Evolutionary conservation across 2,329 filamentous ascomycete genomes (phyloP).

Genomic region (Diplodia mutila): DNA sequence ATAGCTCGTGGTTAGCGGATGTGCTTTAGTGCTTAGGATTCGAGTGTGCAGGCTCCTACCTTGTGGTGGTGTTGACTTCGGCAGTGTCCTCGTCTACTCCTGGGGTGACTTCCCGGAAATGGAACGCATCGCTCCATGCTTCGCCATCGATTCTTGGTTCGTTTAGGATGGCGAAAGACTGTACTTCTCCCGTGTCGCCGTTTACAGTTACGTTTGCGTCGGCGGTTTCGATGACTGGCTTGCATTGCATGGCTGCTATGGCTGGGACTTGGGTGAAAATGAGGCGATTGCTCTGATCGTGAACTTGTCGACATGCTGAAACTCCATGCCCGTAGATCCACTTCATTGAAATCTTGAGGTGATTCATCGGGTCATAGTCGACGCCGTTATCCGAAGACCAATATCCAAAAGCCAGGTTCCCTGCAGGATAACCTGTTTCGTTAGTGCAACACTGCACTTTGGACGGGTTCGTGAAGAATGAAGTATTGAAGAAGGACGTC

Average conservation of each 20-base stretch:
- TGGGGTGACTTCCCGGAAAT: background rate
- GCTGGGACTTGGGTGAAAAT: background rate
- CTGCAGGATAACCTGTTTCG: background rate
- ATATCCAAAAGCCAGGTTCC: background rate
- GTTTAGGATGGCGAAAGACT: conserved; percentile 24
- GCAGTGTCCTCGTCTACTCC: background rate
- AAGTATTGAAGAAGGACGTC: background rate
- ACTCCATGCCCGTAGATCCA: background rate
- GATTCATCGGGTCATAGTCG: background rate
- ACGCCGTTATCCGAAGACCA: background rate
- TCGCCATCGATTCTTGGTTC: conserved; percentile 8
- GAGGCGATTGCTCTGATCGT: no score
- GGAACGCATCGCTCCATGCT: background rate
- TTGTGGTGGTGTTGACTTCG: conserved; percentile 5
- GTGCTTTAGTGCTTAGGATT: no score
- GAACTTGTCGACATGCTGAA: background rate
- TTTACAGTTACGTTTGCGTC: conserved; percentile 27
- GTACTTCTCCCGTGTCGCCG: conserved; percentile 22
- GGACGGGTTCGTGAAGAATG: background rate
- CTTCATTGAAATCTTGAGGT: background rate
- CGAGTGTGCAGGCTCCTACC: no score
- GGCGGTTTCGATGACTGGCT: background rate
- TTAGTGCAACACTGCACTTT: background rate
- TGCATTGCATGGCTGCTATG: background rate
- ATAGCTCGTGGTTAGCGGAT: no score